phyloP scores from a whole-genome alignment of 2,329 filamentous ascomycete genomes.

The Aspergillus costaricaensis region DNA sequence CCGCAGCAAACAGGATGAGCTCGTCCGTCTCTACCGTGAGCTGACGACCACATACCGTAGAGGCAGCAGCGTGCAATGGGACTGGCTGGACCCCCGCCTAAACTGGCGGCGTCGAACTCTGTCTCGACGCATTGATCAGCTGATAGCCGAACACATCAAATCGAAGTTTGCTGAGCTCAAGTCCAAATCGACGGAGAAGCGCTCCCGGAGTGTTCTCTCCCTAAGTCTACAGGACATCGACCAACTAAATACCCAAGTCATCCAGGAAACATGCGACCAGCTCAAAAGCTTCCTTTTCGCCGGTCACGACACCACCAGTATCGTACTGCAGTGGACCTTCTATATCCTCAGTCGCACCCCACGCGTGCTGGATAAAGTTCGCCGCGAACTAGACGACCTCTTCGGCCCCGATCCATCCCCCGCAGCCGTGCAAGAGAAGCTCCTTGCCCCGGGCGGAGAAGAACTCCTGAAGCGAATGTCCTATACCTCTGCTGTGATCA shows the following conservation, averaged over 20 bases:
- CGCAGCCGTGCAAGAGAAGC: conserved; percentile 26
- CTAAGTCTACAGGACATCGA: conserved; percentile 17
- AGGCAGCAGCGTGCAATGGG: neutral
- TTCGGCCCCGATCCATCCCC: conserved; percentile 48
- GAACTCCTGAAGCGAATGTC: conserved; percentile 49
- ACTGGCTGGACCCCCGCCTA: neutral
- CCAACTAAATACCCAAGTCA: neutral
- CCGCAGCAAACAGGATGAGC: conserved; percentile 17
- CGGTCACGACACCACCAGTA: conserved; percentile 27
- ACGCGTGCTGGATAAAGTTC: conserved; percentile 37
- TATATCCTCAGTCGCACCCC: conserved; percentile 26
- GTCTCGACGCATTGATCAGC: conserved; percentile 6
- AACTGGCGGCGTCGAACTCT: conserved; percentile 6
- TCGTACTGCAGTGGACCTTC: conserved; percentile 23
- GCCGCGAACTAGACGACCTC: conserved; percentile 56
- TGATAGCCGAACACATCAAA: conserved; percentile 8
- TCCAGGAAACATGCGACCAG: conserved; percentile 24
- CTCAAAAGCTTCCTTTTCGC: conserved; percentile 35
- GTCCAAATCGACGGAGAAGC: neutral
- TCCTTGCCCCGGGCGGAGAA: conserved; percentile 42
- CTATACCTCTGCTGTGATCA: conserved; percentile 57
- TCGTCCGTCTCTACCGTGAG: conserved; percentile 26
- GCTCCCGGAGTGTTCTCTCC: conserved; percentile 14
- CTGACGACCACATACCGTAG: conserved; percentile 17
- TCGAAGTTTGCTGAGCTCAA: conserved; percentile 8